Conservation (phyloP, 2,329 filamentous ascomycete genomes). For the Cladophialophora exuberans region DNA sequence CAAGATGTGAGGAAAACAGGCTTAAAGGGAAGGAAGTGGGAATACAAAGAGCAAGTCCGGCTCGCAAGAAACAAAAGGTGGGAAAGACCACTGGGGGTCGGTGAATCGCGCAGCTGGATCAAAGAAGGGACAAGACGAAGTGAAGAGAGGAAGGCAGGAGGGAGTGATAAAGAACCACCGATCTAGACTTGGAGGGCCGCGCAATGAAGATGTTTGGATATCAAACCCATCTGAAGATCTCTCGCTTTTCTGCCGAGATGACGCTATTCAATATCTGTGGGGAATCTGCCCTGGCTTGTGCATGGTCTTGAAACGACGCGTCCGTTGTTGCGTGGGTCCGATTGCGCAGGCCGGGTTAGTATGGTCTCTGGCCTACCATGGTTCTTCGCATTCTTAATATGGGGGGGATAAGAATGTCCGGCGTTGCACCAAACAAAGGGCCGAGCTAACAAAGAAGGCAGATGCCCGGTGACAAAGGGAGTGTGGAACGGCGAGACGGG, state of each 20-base stretch:
- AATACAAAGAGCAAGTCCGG: slow-evolving; percentile 16
- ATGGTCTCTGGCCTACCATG: not conserved
- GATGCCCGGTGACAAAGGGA: not conserved
- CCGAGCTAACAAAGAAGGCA: not conserved
- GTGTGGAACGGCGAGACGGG: slow-evolving; percentile 1
- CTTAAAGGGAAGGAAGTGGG: not conserved
- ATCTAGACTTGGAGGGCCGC: not conserved
- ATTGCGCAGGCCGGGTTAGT: not conserved
- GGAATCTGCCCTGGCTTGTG: not conserved
- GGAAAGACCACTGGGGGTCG: not conserved
- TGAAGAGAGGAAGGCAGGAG: slow-evolving; percentile 1
- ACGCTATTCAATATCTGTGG: not conserved
- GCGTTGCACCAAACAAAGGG: slow-evolving; percentile 12
- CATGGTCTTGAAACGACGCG: slow-evolving; percentile 8
- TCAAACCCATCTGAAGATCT: slow-evolving; percentile 11
- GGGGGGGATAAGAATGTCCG: slow-evolving; percentile 11
- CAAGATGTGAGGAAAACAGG: slow-evolving; percentile 2
- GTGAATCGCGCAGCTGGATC: slow-evolving; percentile 7
- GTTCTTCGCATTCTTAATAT: slow-evolving; percentile 8
- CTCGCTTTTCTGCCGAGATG: slow-evolving; percentile 2
- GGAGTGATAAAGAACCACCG: not conserved
- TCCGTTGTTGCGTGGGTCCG: not conserved
- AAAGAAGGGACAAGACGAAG: not conserved
- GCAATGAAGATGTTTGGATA: slow-evolving; percentile 1
- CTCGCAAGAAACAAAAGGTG: slow-evolving; percentile 6